A percentile compares a stretch with the other conserved stretches of the same genome.
Evolutionary conservation across 257 asterid species (phyloP).

Genomic region (Avicennia marina): DNA sequence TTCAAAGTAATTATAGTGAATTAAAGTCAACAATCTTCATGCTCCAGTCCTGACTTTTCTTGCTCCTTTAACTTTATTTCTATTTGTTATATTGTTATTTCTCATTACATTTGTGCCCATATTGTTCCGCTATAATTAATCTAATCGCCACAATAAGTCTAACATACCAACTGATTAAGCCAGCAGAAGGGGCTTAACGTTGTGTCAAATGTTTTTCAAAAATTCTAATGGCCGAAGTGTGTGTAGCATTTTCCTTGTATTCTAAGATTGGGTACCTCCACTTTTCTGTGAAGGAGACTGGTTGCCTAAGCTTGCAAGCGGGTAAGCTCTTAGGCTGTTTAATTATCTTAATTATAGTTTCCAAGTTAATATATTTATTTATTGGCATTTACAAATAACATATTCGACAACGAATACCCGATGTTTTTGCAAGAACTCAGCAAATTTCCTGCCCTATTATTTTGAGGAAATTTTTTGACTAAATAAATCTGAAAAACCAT

Average conservation of each 20-base stretch:
- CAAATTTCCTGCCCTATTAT: not conserved
- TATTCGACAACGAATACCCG: not conserved
- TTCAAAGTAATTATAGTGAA: not conserved
- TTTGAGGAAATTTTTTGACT: not conserved
- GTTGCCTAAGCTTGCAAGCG: too few species aligned
- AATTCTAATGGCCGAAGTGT: not conserved
- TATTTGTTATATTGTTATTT: not conserved
- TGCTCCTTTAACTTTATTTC: not conserved
- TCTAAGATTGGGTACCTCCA: not conserved
- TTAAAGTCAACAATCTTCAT: not conserved
- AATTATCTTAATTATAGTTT: not conserved
- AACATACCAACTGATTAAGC: conserved; percentile 18
- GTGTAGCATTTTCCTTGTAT: too few species aligned
- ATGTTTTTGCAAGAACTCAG: not conserved
- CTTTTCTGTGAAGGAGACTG: not conserved
- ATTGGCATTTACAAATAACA: conserved; percentile 1
- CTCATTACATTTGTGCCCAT: not conserved
- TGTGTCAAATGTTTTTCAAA: conserved; percentile 12
- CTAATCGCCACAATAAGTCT: not conserved
- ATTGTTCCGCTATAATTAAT: not conserved
- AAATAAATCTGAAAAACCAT: not conserved
- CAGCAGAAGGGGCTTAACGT: conserved; percentile 25
- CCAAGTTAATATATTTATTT: not conserved
- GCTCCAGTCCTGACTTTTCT: not conserved
- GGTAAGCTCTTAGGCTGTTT: not conserved